A percentile compares a stretch with the other conserved stretches of the same genome.
Evolutionary conservation across 371 early-diverging fungal species (phyloP).

Genomic region (Conidiobolus incongruus): DNA sequence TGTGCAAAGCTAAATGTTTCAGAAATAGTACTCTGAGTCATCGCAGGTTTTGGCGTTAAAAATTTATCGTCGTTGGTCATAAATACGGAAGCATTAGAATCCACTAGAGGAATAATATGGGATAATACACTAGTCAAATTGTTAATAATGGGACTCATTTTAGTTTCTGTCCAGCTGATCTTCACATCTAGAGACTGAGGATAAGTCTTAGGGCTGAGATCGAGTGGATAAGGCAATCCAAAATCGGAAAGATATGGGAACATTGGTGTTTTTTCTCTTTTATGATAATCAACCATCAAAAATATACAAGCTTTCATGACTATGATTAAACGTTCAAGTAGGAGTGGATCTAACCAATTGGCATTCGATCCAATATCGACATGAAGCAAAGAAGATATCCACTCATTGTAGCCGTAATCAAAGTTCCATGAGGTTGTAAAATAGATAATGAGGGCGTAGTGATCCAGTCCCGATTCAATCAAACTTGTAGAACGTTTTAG

Average conservation of each 20-base stretch:
- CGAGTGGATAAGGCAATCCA: slow-evolving; percentile 9
- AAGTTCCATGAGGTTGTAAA: slow-evolving; percentile 58
- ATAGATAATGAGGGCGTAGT: slow-evolving; percentile 58
- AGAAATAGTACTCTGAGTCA: no score
- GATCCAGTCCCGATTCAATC: slow-evolving; percentile 47
- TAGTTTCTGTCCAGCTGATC: no score
- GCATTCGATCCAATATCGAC: slow-evolving; percentile 20
- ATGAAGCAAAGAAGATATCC: slow-evolving; percentile 40
- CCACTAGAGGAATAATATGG: no score
- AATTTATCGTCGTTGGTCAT: no score
- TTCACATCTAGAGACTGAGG: no score
- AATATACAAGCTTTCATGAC: slow-evolving; percentile 47
- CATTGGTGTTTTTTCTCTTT: slow-evolving; percentile 17
- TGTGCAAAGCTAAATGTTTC: no score
- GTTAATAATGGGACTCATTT: no score
- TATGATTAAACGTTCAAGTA: slow-evolving; percentile 53
- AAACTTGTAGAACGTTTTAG: slow-evolving; percentile 34
- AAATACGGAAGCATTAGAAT: no score
- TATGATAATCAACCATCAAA: slow-evolving; percentile 41
- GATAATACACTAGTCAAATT: no score
- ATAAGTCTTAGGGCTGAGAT: no score
- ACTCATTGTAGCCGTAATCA: slow-evolving; percentile 52
- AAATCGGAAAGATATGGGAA: slow-evolving; percentile 31
- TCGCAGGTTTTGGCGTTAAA: no score
- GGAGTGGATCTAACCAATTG: slow-evolving; percentile 22